Base-by-base conservation (phyloP, 2,329 filamentous ascomycete species). In the Pseudocercospora crystallina region DNA sequence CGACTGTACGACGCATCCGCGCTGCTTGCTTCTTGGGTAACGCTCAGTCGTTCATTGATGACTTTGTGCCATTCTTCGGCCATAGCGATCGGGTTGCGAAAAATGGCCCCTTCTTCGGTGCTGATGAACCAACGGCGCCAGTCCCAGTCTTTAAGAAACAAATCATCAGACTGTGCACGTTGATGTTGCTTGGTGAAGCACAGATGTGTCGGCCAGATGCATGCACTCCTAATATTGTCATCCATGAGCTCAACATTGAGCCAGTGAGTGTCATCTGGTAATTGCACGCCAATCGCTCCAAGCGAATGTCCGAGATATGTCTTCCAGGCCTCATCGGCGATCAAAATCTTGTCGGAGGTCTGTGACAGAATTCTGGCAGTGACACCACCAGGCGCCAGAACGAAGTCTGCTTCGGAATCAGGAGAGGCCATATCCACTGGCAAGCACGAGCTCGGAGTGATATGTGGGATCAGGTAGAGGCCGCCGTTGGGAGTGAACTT, bases 51-150 rank as follows among this genome's bases (percentile, higher is more conserved):
- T n/a, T 61, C 58, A 11, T 49, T 44, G 13, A 51, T 53, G 15
- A 45, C 51, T 15, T 41, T 49, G 40, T 60, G 61, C 66, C 64
- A 67, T 13, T 62, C 56, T 43, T 68, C 59, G 2, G 63, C 61
- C n/a, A 59, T 43, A 4, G 54, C 48, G 14, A 67, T 43, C 12
- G 61, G 61, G 49, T 62, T 51, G 32, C 51, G 49, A 59, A 70
- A 74, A n/a, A 67, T 67, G 14, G 46, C 45, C 1, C 58, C 49
- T 20, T 52, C 45, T 7, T 51, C 46, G 7, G 41, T 33, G 10
- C 48, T 48, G 26, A 50, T 41, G 36, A 65, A 63, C 60, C 58
- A 65, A 20, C 36, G 35, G 17, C 54, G 54, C 63, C 65, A 66
- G 20, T 57, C 51, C 12, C 36, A n/a, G 14, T 45, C 39, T 13